A percentile compares a stretch with the other conserved stretches of the same genome.
Evolutionary conservation across 2,329 filamentous ascomycete genomes (phyloP).

Genomic region (Chrysoporthe deuterocubensis): DNA sequence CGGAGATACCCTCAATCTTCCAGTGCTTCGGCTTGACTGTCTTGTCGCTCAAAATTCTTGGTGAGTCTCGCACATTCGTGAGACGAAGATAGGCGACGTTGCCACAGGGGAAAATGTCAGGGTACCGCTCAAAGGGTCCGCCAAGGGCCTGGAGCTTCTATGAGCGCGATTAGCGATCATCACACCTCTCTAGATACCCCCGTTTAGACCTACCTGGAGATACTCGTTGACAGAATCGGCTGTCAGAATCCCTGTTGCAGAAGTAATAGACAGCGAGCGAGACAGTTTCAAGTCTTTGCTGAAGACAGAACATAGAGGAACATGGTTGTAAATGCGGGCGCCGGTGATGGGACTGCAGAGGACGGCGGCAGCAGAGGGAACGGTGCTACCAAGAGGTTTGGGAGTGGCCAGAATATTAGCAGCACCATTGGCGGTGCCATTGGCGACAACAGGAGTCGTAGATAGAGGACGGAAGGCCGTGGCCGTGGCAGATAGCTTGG

Average conservation of each 20-base stretch:
- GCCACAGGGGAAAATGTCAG: constrained; percentile 40
- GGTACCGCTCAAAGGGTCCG: constrained; percentile 42
- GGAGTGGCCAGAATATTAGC: constrained; percentile 17
- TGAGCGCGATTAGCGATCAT: constrained; percentile 27
- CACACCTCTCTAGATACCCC: no score
- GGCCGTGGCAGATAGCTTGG: constrained; percentile 67
- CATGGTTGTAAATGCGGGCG: constrained; percentile 13
- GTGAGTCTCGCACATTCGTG: constrained; percentile 64
- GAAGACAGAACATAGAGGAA: constrained; percentile 41
- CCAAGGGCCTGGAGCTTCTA: constrained; percentile 47
- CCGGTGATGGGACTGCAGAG: constrained; percentile 32
- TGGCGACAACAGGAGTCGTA: constrained; percentile 31
- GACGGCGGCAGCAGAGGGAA: constrained; percentile 20
- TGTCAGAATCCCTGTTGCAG: constrained; percentile 36
- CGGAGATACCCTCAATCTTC: constrained; percentile 49
- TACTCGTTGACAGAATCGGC: constrained; percentile 47
- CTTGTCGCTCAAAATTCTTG: constrained; percentile 52
- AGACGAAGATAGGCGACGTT: constrained; percentile 60
- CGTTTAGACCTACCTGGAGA: constrained; percentile 45
- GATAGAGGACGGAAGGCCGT: constrained; percentile 62
- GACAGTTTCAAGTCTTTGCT: constrained; percentile 53
- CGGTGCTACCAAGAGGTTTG: constrained; percentile 10
- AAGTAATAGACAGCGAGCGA: constrained; percentile 49
- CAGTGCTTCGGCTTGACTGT: constrained; percentile 45
- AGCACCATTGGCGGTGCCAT: constrained; percentile 32